Evolutionary conservation across 2,329 filamentous ascomycete species (phyloP), one percentile per base, ranked within the genome.

Genomic region (Biscogniauxia mediterranea): DNA sequence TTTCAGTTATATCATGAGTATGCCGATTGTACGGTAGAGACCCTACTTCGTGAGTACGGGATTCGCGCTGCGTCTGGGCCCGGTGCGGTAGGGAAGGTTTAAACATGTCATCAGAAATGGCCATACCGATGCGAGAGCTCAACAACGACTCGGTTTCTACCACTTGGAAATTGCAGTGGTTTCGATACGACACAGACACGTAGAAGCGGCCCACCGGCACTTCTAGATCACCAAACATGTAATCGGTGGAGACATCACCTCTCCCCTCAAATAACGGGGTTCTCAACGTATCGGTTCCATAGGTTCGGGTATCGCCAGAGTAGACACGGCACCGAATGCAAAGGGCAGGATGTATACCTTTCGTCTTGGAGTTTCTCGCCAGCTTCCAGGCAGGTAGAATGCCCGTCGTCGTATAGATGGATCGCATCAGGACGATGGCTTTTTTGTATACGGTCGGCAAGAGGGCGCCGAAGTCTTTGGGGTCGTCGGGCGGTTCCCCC

Each of bases 381-480:
- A 96, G 90, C 77, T 89, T 96, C 88, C 90, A 97, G 23, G 90
- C 88, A 2, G 95, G 95, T 64, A 97, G 79, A 64, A 97, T 85
- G 69, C 91, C 89, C 50, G 92, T 86, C 58, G 91, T 90, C 55
- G 91, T 87, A 75, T 91, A 97, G 53, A 99, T 83, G 1, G 93
- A 93, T 62, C 95, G 86, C 77, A 98, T 97, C 69, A 97, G 87
- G 67, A 98, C 90, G 66, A 99, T 96, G 69, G 91, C 92, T 78
- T 96, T 95, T 79, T 99, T 99, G 83, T 99, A 99, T 61, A 97
- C 88, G 57, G 92, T 94, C 15, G 95, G 93, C 56, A 98, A 80
- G 32, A 79, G 81, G 11, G 80, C 80, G 7, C 84, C 85, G 73
- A 88, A 91, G 72, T 85, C 85, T 54, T 85, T 81, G 17, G 74